Percentiles rank a stretch among this genome's conserved stretches.
phyloP scores from a whole-genome alignment of 2,329 filamentous ascomycete species.

The Hymenoscyphus occultus region DNA sequence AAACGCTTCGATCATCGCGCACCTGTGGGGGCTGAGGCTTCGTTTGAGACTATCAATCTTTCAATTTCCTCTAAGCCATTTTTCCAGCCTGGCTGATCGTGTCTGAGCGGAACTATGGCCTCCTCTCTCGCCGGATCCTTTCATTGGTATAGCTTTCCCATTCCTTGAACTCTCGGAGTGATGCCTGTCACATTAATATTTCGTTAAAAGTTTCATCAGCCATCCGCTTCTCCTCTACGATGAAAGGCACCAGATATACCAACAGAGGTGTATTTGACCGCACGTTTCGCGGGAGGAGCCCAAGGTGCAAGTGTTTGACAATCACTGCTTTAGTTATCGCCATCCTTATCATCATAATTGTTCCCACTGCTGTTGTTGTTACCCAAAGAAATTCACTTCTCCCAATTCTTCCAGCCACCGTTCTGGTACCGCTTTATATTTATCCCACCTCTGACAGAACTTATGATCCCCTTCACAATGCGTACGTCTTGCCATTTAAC shows the following conservation, averaged over 20 bases:
- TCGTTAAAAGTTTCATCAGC: not conserved
- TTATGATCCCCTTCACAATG: slow-evolving; percentile 22
- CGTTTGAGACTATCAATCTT: not conserved
- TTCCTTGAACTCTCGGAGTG: not conserved
- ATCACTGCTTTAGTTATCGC: not conserved
- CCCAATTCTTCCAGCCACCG: not conserved
- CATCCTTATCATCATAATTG: not conserved
- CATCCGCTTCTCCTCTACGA: not conserved
- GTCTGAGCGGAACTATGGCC: not conserved
- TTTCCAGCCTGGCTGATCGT: not conserved
- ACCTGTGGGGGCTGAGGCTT: not conserved
- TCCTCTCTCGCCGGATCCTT: not conserved
- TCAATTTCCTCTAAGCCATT: not conserved
- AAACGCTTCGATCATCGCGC: not conserved
- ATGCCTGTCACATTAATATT: not conserved
- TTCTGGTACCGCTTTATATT: not conserved
- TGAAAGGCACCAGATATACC: not conserved
- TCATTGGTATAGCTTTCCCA: not conserved
- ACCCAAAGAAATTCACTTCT: not conserved
- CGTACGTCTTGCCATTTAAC: slow-evolving; percentile 8
- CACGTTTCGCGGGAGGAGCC: not conserved
- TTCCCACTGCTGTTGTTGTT: not conserved
- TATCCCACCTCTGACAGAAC: not conserved
- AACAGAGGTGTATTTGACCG: not conserved
- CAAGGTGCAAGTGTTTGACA: not conserved